Base-by-base conservation (phyloP, 2,329 filamentous ascomycete species). In the Diaporthe velutina region DNA sequence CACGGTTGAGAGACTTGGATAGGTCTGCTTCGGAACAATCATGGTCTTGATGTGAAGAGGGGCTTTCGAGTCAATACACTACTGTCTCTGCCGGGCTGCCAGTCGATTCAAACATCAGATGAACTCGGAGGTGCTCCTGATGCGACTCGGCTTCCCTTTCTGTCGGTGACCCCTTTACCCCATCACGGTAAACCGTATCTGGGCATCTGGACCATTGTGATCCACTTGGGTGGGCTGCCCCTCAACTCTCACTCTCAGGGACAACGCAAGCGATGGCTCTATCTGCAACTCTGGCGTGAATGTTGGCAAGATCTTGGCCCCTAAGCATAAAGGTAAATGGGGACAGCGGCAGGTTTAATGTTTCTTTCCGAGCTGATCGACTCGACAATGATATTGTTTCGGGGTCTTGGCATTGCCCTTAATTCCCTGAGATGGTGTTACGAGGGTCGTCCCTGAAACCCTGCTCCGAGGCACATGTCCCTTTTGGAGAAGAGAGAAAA, bases 381-480 rank as follows among this genome's bases (percentile, higher is more conserved):
- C 22, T 68, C 64, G 48, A 68, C 64, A 52, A 40, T 40, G 33
- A 54, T 33, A 68, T 38, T 52, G 64, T 38, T 40, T 40, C 48
- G 30, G n/a, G 1, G 45, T 54, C 64, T 68, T 68, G 64, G 64
- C 64, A 54, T 22, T 22, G 33, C 33, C 64, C 64, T 68, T 68
- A 68, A 68, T 68, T 68, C 61, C 28, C 61, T 17, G 40, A 48
- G 33, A 54, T 7, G 45, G 48, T 38, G 64, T 54, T 54, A 54
- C 64, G 64, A 22, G 64, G 64, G 45, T 68, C 19, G 54, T 68
- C 64, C 64, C 33, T 67, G 64, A 38, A 68, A 68, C 64, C 64
- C 45, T 52, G 33, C 4, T 28, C 45, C 48, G 45, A 52, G 48
- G 64, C 33, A 52, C 45, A 50, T 25, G 38, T 40, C 38, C 61